Conservation (phyloP, 306 rosid genomes). For the Dalbergia oliveri region DNA sequence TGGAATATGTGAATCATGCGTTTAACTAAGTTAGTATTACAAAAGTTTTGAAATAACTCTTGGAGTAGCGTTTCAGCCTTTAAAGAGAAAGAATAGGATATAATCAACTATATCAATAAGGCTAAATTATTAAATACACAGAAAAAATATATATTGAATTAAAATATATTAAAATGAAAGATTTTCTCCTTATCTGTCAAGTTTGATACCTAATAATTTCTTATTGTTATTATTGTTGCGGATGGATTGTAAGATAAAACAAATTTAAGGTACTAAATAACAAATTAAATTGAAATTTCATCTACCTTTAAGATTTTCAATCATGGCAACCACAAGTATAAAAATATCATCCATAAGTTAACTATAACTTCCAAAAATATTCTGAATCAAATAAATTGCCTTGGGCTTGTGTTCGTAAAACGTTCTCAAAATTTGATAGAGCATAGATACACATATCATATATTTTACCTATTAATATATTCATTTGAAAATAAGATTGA, state of each 20-base stretch:
- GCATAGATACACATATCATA: too few species aligned
- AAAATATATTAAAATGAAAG: not conserved
- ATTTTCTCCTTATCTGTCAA: not conserved
- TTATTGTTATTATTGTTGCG: too few species aligned
- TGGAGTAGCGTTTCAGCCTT: not conserved
- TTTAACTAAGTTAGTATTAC: not conserved
- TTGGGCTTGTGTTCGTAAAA: too few species aligned
- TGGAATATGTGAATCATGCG: not conserved
- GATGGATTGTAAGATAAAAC: not conserved
- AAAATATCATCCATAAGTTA: not conserved
- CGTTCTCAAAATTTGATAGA: too few species aligned
- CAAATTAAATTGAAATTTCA: too few species aligned
- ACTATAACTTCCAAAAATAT: too few species aligned
- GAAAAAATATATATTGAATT: not conserved
- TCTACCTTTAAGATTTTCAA: too few species aligned
- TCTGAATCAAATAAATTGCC: too few species aligned
- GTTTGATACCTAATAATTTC: not conserved
- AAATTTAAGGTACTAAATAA: too few species aligned
- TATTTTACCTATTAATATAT: too few species aligned
- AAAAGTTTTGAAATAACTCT: not conserved
- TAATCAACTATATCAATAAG: not conserved
- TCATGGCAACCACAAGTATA: not conserved
- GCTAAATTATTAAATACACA: not conserved
- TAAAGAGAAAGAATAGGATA: not conserved
- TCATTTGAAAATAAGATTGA: too few species aligned